A percentile compares a stretch with the other conserved stretches of the same genome.
Evolutionary conservation across 768 basidiomycete genomes (phyloP).

Genomic region (Crucibulum laeve): DNA sequence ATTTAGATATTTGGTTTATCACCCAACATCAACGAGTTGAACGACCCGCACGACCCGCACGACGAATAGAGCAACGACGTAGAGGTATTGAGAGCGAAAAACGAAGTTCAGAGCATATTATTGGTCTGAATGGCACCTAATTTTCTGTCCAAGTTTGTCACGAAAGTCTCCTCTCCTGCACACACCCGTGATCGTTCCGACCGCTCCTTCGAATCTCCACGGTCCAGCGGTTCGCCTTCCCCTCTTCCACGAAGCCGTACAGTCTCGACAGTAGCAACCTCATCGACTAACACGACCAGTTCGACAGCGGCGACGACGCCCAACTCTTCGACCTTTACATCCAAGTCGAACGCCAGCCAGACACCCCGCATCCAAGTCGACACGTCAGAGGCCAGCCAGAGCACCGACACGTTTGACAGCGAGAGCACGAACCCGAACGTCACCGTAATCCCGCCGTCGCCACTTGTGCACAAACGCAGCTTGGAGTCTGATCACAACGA

Average conservation of each 20-base stretch:
- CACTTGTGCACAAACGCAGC: constrained; percentile 21
- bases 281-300: neutral
- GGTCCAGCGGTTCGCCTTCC: neutral
- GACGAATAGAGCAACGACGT: too few relatives aligned
- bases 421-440: constrained; percentile 35
- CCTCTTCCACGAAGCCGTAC: neutral
- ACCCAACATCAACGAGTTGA: too few relatives aligned
- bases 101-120: too few relatives aligned
- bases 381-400: too few relatives aligned
- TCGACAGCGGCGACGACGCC: constrained; percentile 23
- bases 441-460: constrained; percentile 42
- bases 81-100: too few relatives aligned
- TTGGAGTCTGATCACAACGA: constrained; percentile 20
- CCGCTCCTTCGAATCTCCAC: neutral
- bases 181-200: constrained; percentile 3
- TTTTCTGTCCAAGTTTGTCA: constrained; percentile 7
- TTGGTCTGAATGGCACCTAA: constrained; percentile 7
- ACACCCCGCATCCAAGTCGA: too few relatives aligned
- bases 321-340: too few relatives aligned
- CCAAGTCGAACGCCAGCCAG: too few relatives aligned
- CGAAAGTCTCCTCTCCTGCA: constrained; percentile 1
- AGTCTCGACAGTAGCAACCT: too few relatives aligned
- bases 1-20: too few relatives aligned
- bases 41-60: too few relatives aligned
- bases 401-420: constrained; percentile 25